These are phyloP conservation scores for Colletotrichum gloeosporioides DNA, from an alignment of 2,329 filamentous ascomycete species.

Conservation along the genomic window DNA sequence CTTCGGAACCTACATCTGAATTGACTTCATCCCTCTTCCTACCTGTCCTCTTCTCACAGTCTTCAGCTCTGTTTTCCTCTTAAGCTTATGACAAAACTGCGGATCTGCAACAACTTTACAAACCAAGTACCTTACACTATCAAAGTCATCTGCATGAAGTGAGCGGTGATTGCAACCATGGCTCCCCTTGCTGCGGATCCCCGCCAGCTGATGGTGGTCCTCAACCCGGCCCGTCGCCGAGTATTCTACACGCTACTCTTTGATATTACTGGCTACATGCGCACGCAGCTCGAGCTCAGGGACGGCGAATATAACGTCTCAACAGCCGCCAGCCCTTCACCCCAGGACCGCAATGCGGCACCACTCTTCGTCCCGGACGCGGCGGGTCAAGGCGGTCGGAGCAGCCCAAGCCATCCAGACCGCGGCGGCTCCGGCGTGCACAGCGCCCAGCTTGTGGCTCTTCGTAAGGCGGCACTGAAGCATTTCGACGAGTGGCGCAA, in stretches of 20 bases:
- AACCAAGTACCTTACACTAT: too few species aligned
- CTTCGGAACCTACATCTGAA: background rate
- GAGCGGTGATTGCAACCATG: conserved; percentile 40
- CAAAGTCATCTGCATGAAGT: background rate
- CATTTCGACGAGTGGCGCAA: conserved; percentile 82
- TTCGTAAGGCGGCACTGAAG: conserved; percentile 62
- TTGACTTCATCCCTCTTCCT: background rate
- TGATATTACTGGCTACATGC: conserved; percentile 61
- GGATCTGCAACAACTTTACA: background rate
- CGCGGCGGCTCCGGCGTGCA: conserved; percentile 22
- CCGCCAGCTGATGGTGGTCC: conserved; percentile 58
- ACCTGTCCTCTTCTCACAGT: background rate
- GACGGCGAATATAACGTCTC: conserved; percentile 23
- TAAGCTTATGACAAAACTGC: background rate
- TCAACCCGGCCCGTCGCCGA: conserved; percentile 57
- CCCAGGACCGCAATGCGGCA: background rate
- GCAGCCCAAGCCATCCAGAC: conserved; percentile 13
- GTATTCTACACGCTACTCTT: conserved; percentile 56
- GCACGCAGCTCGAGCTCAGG: conserved; percentile 51
- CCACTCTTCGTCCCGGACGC: conserved; percentile 28
- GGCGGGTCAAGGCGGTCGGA: conserved; percentile 1
- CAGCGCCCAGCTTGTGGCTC: conserved; percentile 25
- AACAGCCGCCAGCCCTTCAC: background rate
- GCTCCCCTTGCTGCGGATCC: conserved; percentile 60
- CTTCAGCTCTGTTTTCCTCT: background rate